A percentile compares a stretch with the other conserved stretches of the same genome.
Evolutionary conservation across 148 eudicot species (phyloP).

Genomic region (Vaccinium darrowii): DNA sequence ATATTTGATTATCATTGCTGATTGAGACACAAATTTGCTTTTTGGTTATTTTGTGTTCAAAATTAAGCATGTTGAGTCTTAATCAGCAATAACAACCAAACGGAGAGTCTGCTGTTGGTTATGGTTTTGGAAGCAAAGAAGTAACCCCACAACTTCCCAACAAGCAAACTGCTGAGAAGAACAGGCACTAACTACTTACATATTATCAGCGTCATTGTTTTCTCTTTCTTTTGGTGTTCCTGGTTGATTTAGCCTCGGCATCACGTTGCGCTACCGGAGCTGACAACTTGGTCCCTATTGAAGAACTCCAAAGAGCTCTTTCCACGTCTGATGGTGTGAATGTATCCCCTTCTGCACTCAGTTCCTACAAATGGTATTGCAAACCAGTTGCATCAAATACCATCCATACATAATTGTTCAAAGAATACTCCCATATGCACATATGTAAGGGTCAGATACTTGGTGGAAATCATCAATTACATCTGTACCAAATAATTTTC

Average conservation of each 20-base stretch:
- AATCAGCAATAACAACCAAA: neutral
- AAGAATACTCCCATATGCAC: neutral
- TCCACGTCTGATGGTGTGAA: slow-evolving; percentile 90
- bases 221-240: slow-evolving; percentile 49
- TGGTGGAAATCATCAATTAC: neutral
- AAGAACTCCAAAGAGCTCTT: slow-evolving; percentile 79
- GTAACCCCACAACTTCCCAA: neutral
- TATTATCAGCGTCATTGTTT: slow-evolving; percentile 24
- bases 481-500: neutral
- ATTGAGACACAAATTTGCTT: neutral
- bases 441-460: neutral
- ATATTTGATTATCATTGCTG: neutral
- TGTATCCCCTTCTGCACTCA: slow-evolving; percentile 47
- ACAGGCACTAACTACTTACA: neutral
- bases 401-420: neutral
- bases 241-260: slow-evolving; percentile 29
- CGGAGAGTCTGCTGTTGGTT: neutral
- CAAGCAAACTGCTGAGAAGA: neutral
- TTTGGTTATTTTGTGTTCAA: neutral
- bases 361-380: slow-evolving; percentile 42
- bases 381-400: slow-evolving; percentile 1
- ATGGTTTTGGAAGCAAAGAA: slow-evolving; percentile 5
- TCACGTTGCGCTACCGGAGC: slow-evolving; percentile 25
- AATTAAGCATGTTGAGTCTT: neutral
- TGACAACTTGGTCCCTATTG: slow-evolving; percentile 49